Base-by-base conservation (phyloP, 352 stramenopile genomes). In the Globisporangium solare region DNA sequence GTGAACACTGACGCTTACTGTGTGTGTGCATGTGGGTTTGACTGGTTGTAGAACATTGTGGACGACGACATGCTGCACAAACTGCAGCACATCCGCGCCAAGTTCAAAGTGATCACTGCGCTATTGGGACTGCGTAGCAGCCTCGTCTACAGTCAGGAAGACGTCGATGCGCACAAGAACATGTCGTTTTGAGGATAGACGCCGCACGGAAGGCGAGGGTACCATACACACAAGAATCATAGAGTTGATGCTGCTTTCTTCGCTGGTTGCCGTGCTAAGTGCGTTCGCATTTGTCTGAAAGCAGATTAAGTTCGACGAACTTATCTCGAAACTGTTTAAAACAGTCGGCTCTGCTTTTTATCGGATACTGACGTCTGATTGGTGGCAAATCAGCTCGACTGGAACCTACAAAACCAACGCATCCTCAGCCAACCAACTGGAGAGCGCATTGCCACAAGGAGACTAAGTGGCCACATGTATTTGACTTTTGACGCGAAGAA, bases 31-130 rank as follows among this genome's bases (percentile, higher is more conserved):
- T n/a, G n/a, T n/a, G n/a, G 27, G 24, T 32, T 15, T 55, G 40
- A 8, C 35, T 21, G 4, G 14, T 15, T 42, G 37, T 35, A 94
- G 83, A 94, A 94, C 54, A 66, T 85, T 32, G 66, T 92, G 63
- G 76, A 92, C 51, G 79, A 92, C 48, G 83, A 90, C 58, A 83
- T 94, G 46, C 60, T 89, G 47, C 68, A 79, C 54, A 70, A 83
- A 31, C 53, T 94, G 62, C 79, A 87, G 37, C 66, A 68, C 24
- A 89, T 94, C 35, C 77, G 81, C 22, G 84, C 84, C 56, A 94
- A 94, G 54, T 90, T 92, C 56, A 94, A 94, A 49, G 70, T 92
- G 24, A 86, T 92, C 49, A 84, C 70, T 18, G 68, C 79, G 31
- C 71, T 88, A 45, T 49, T 86, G 17, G 75, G 77, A 0, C 52